Evolutionary conservation across 306 rosid genomes (phyloP).

Genomic region (Medicago ruthenica): DNA sequence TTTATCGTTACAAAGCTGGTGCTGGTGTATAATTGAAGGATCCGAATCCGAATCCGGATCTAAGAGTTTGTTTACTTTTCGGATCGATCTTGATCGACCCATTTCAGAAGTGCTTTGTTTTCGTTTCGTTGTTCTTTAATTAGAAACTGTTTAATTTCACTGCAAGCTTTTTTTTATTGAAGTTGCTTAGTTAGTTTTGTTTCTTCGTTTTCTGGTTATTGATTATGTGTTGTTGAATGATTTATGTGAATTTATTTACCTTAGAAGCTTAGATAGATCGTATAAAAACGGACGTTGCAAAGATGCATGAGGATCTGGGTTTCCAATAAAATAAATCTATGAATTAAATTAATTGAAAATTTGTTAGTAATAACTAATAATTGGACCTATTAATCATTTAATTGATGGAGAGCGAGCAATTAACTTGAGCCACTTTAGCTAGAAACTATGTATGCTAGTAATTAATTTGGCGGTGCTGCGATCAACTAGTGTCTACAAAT

Average conservation of each 20-base stretch:
- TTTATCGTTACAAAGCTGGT: slow-evolving; percentile 52
- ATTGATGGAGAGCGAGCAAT: too few relatives aligned
- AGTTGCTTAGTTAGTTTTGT: background rate
- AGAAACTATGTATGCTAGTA: too few relatives aligned
- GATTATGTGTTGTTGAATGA: background rate
- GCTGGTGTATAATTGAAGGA: slow-evolving; percentile 49
- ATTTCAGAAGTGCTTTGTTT: slow-evolving; percentile 17
- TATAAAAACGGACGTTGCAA: background rate
- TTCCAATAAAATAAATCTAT: too few relatives aligned
- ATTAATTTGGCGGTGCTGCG: too few relatives aligned
- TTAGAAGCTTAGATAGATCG: background rate
- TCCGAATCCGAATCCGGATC: background rate
- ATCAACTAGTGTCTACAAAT: too few relatives aligned
- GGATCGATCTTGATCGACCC: slow-evolving; percentile 34
- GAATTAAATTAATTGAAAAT: too few relatives aligned
- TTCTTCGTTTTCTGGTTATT: background rate
- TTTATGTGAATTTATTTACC: background rate
- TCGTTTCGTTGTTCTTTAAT: slow-evolving; percentile 21
- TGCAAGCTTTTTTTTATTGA: background rate
- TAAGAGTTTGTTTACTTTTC: background rate
- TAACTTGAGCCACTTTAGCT: too few relatives aligned
- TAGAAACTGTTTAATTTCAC: slow-evolving; percentile 12
- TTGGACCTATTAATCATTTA: too few relatives aligned
- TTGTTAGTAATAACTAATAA: too few relatives aligned
- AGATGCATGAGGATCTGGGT: background rate